A percentile compares a stretch with the other conserved stretches of the same genome.
Evolutionary conservation across 352 stramenopile species (phyloP).

Genomic region (Pythium dissimile): DNA sequence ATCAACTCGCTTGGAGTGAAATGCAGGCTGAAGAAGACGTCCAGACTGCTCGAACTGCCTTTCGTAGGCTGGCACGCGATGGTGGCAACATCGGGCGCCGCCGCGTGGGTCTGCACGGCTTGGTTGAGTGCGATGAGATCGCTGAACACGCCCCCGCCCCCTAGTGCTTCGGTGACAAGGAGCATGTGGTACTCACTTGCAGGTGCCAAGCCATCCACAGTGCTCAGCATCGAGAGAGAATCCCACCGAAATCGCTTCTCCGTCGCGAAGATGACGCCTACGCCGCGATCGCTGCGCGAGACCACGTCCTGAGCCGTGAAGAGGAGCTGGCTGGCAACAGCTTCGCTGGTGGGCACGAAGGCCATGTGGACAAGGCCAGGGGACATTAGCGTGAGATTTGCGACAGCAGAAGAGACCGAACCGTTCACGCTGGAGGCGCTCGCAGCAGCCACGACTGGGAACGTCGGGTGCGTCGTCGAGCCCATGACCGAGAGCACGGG

Average conservation of each 20-base stretch:
- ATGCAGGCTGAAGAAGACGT: constrained; percentile 37
- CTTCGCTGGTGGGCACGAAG: constrained; percentile 28
- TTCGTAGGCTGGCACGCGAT: constrained; percentile 30
- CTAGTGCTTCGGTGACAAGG: constrained; percentile 49
- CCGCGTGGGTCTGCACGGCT: constrained; percentile 48
- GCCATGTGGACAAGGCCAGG: constrained; percentile 50
- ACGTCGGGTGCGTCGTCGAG: constrained; percentile 50
- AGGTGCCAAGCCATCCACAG: constrained; percentile 27
- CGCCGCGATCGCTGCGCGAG: background rate
- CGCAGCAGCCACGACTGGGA: constrained; percentile 45
- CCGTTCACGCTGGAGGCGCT: too few species aligned
- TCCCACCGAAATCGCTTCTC: constrained; percentile 24
- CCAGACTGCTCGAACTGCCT: constrained; percentile 37
- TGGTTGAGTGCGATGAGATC: constrained; percentile 23
- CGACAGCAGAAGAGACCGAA: constrained; percentile 7
- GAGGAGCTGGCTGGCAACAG: too few species aligned
- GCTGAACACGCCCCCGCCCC: constrained; percentile 47
- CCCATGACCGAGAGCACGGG: constrained; percentile 58
- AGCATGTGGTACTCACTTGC: constrained; percentile 62
- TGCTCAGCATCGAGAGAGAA: constrained; percentile 26
- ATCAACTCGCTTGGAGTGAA: constrained; percentile 39
- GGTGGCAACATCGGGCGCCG: constrained; percentile 38
- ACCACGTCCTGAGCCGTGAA: constrained; percentile 13
- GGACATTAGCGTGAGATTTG: constrained; percentile 35
- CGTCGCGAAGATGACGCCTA: constrained; percentile 22